These are phyloP conservation scores for Keithomyces neogunnii DNA, from an alignment of 2,329 filamentous ascomycete genomes.

Conservation along the genomic window DNA sequence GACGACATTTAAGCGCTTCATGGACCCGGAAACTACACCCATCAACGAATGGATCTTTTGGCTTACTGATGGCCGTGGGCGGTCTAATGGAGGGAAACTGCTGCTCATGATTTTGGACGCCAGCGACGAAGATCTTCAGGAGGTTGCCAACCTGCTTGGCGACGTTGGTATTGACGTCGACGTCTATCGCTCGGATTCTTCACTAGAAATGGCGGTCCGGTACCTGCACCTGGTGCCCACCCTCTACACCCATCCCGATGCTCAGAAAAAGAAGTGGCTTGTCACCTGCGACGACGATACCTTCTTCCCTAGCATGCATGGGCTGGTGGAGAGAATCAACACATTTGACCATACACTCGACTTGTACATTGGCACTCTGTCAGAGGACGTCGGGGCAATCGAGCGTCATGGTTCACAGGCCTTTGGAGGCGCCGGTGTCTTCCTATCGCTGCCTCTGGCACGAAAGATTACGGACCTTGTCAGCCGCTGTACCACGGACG, in stretches of 20 bases:
- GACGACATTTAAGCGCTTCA: constrained; percentile 47
- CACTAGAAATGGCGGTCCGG: constrained; percentile 48
- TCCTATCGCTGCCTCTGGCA: constrained; percentile 45
- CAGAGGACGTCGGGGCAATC: constrained; percentile 52
- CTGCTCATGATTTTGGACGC: constrained; percentile 46
- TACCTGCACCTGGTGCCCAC: constrained; percentile 48
- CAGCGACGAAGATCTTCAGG: constrained; percentile 39
- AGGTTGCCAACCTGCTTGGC: constrained; percentile 37
- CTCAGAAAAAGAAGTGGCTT: constrained; percentile 46
- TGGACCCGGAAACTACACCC: constrained; percentile 39
- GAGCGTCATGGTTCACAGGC: constrained; percentile 54
- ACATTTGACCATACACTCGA: constrained; percentile 41
- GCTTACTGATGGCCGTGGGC: constrained; percentile 47
- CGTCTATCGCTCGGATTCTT: constrained; percentile 44
- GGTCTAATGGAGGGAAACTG: constrained; percentile 49
- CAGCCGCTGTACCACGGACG: constrained; percentile 34
- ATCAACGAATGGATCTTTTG: constrained; percentile 53
- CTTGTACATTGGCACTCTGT: constrained; percentile 53
- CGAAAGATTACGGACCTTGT: constrained; percentile 36
- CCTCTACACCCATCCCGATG: constrained; percentile 42
- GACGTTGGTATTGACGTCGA: constrained; percentile 47
- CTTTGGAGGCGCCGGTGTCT: constrained; percentile 56
- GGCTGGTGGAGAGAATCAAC: constrained; percentile 40
- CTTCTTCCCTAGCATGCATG: constrained; percentile 53
- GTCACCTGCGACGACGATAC: constrained; percentile 58